A percentile compares a stretch with the other conserved stretches of the same genome.
Evolutionary conservation across 1,139 yeast species (phyloP).

Genomic region (Arxiozyma slooffiae): DNA sequence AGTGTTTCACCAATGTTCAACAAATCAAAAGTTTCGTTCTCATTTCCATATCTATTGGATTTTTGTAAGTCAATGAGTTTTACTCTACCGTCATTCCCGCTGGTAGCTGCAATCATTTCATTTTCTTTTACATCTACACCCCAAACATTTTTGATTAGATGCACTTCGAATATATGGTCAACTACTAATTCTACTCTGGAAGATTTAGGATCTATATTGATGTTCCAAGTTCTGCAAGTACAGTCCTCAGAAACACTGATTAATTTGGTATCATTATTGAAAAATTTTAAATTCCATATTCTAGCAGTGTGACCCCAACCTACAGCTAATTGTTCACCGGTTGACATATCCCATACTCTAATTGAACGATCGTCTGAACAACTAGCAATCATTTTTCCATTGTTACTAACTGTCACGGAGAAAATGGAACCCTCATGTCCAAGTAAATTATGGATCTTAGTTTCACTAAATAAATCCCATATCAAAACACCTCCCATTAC

Average conservation of each 20-base stretch:
- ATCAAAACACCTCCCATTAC: constrained; percentile 80
- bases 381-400: constrained; percentile 51
- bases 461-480: constrained; percentile 50
- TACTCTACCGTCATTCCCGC: constrained; percentile 85
- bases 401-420: constrained; percentile 54
- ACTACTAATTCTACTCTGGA: constrained; percentile 32
- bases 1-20: constrained; percentile 30
- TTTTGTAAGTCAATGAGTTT: constrained; percentile 46
- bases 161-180: constrained; percentile 49
- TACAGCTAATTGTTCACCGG: constrained; percentile 52
- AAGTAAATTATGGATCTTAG: constrained; percentile 45
- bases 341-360: constrained; percentile 54
- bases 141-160: constrained; percentile 85
- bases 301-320: constrained; percentile 98
- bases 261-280: constrained; percentile 33
- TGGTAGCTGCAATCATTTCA: constrained; percentile 50
- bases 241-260: constrained; percentile 83
- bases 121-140: constrained; percentile 51
- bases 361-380: constrained; percentile 94
- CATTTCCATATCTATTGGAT: constrained; percentile 22
- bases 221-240: constrained; percentile 71
- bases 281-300: constrained; percentile 74
- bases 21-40: constrained; percentile 29
- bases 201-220: constrained; percentile 21
- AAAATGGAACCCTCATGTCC: constrained; percentile 90